Evolutionary conservation across 2,329 filamentous ascomycete genomes (phyloP), one percentile per base, ranked within the genome.

Genomic region (Fusarium oligoseptatum): DNA sequence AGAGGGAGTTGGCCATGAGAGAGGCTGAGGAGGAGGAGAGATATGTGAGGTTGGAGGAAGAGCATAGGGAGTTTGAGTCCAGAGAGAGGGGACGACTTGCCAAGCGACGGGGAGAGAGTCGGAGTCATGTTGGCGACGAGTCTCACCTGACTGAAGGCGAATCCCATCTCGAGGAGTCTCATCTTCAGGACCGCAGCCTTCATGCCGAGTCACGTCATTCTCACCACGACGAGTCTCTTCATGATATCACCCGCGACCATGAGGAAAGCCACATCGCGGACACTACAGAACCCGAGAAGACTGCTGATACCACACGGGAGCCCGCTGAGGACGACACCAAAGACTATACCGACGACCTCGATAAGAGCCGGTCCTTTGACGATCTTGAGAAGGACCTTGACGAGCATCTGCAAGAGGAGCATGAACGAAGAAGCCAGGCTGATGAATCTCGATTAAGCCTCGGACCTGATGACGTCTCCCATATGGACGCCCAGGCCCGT

Each of bases 1-100:
- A 89, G 80, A 84, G 80, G 64, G 82, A 79, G 63, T 60, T 84
- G 60, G 83, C 79, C 50, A 78, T 78, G 76, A 78, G 82, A 58
- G 81, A 85, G 57, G 79, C 80, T 2, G 80, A 81, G 6, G 81
- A 84, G 70, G 81, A 83, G 41, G 81, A 83, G 60, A 76, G 80
- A 15, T 76, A 78, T 15, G 78, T 75, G 12, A 71, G 68, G 8
- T n/a, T 78, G 48, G 73, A 79, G 34, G 70, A 79, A 32, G 77
- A 74, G 20, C 74, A 73, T 8, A 65, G 76, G 15, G 78, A 78
- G 55, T 71, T 78, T 60, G 76, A 82, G 48, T 79, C 81, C 22
- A 76, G 79, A 52, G 77, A 80, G 76, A 81, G 15, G 66, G 74
- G 48, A 34, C 73, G 66, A 34, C 41, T 74, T 11, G 64, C 71